Evolutionary conservation across 208 protist species (phyloP).

Genomic region (Crithidia sp.): DNA sequence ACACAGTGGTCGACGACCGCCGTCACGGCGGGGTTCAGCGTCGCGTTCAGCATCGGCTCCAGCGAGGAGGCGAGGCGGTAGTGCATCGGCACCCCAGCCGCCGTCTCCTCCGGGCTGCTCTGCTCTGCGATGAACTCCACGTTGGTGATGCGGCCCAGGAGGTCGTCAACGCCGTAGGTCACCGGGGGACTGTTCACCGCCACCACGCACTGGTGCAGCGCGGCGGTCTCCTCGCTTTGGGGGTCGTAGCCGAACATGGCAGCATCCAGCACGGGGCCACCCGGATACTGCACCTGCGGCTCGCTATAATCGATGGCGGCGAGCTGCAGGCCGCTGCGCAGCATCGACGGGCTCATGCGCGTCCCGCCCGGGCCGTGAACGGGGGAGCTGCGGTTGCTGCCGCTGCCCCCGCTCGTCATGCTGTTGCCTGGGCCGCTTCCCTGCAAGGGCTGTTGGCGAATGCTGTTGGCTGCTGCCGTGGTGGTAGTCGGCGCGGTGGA

Average conservation of each 20-base stretch:
- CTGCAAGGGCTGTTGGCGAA: slow-evolving; percentile 15
- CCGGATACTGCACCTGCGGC: slow-evolving; percentile 33
- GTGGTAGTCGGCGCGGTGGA: slow-evolving; percentile 22
- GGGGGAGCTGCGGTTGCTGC: slow-evolving; percentile 20
- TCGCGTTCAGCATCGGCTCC: slow-evolving; percentile 56
- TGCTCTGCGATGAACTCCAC: slow-evolving; percentile 63
- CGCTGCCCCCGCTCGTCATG: slow-evolving; percentile 5
- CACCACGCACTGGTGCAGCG: slow-evolving; percentile 54
- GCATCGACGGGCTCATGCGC: slow-evolving; percentile 35
- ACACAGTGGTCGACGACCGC: slow-evolving; percentile 81
- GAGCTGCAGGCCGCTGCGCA: slow-evolving; percentile 50
- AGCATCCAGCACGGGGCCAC: slow-evolving; percentile 30
- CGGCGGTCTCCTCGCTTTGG: slow-evolving; percentile 42
- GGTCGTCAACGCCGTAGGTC: slow-evolving; percentile 55
- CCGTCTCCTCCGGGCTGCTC: slow-evolving; percentile 24
- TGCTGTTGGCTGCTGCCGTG: slow-evolving; percentile 26
- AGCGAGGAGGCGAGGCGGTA: slow-evolving; percentile 61
- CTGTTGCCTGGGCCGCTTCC: slow-evolving; percentile 3
- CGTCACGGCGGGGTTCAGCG: slow-evolving; percentile 64
- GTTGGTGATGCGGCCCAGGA: slow-evolving; percentile 65
- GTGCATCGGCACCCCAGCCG: slow-evolving; percentile 28
- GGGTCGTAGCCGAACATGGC: slow-evolving; percentile 35
- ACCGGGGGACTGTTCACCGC: slow-evolving; percentile 57
- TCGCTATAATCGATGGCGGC: slow-evolving; percentile 36
- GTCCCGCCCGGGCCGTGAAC: slow-evolving; percentile 20